Conservation (phyloP, 2,329 filamentous ascomycete species). For the Neonectria ditissima region DNA sequence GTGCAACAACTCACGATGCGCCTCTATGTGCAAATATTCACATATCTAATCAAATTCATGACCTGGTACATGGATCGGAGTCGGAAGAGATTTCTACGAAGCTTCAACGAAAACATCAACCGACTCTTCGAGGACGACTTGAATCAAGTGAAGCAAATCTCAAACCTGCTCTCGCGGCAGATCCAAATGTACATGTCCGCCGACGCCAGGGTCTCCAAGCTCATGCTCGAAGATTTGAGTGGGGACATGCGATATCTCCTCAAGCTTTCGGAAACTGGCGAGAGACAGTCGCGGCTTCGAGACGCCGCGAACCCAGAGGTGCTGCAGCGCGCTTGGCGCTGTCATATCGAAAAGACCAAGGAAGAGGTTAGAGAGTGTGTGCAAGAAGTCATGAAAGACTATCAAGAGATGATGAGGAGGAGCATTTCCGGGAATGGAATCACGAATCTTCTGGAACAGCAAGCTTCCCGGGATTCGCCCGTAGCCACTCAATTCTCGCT, state of each 20-base stretch:
- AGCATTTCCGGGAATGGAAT: no score
- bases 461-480: no score
- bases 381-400: no score
- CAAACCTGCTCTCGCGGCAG: constrained; percentile 10
- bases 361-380: no score
- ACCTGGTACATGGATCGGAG: constrained; percentile 31
- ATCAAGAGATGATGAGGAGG: no score
- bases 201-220: constrained; percentile 20
- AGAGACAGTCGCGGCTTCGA: constrained; percentile 1
- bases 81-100: constrained; percentile 24
- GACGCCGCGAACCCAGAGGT: neutral
- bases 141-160: constrained; percentile 20
- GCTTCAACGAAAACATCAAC: constrained; percentile 31
- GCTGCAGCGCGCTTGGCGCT: no score
- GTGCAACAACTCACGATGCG: constrained; percentile 30
- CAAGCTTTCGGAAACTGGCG: constrained; percentile 10
- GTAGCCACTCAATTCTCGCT: no score
- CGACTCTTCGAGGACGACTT: constrained; percentile 24
- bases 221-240: constrained; percentile 20
- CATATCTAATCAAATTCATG: constrained; percentile 33
- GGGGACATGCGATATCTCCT: constrained; percentile 20
- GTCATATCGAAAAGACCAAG: no score
- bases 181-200: constrained; percentile 29
- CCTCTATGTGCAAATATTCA: constrained; percentile 30
- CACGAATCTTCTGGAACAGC: no score